Evolutionary conservation across 2,329 filamentous ascomycete species (phyloP), one percentile per base, ranked within the genome.

Genomic region (Acarospora socialis): DNA sequence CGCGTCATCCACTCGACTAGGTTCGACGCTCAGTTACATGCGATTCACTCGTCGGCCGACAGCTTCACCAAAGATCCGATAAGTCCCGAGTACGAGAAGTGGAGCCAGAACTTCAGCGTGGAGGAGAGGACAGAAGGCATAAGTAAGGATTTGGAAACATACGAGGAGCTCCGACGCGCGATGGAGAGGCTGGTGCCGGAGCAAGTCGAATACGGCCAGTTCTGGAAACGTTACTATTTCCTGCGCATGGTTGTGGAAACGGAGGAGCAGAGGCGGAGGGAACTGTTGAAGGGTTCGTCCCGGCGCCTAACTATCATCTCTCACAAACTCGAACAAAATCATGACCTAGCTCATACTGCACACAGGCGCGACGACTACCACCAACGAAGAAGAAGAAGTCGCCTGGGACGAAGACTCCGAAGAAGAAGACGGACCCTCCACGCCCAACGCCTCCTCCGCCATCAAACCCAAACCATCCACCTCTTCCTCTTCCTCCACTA

Each of bases 121-220:
- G 84, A 87, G 32, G 68, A 68, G 49, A 87, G 86, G 68, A 95
- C 90, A 2, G 76, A 77, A 12, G 76, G 77, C 32, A 92, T 98
- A 44, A 73, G 77, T 28, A 64, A 62, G 38, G 84, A 98, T 54
- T 54, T 98, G 43, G 76, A 86, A 43, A 82, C 79, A 51, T 92
- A 93, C 49, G 72, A 77, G 7, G 87, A 95, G 56, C 61, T 98
- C 46, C 68, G 86, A 45, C 59, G 68, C 16, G 84, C 84, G 0
- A 95, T 98, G 87, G 90, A 94, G 67, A 84, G 79, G 60, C 62
- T 93, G 34, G 90, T 98, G n/a, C 90, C 90, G 1, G 84, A 86
- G 55, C 71, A 73, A 45, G 81, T 94, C n/a, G 70, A 86, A 20
- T 98, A 98, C 49, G 68, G 65, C 32, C 71, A 79, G 32, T 98